Evolutionary conservation across 2,329 filamentous ascomycete species (phyloP).

Genomic region (Penicillium sclerotigenum): DNA sequence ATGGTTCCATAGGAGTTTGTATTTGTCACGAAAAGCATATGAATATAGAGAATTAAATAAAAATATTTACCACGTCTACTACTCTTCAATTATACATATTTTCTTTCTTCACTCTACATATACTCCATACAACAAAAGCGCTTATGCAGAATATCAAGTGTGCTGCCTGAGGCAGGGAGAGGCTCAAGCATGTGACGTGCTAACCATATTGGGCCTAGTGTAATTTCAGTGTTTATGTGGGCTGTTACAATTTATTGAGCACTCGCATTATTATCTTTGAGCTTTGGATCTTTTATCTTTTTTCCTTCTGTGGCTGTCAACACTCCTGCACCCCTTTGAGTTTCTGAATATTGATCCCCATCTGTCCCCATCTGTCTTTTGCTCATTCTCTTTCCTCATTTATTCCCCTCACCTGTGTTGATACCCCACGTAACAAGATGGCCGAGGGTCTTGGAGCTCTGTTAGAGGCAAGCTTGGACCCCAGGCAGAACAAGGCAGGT

Average conservation of each 20-base stretch:
- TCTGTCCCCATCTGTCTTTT: not conserved
- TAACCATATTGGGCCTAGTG: conserved; percentile 15
- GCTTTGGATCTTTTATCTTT: conserved; percentile 13
- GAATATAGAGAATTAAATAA: conserved; percentile 14
- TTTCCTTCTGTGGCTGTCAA: conserved; percentile 6
- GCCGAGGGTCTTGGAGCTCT: conserved; percentile 62
- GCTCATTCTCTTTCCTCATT: conserved; percentile 5
- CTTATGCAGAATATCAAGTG: not conserved
- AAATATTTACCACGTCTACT: not conserved
- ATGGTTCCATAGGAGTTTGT: conserved; percentile 10
- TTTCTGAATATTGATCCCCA: not conserved
- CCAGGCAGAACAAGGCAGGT: conserved; percentile 86
- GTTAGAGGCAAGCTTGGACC: conserved; percentile 86
- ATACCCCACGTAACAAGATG: conserved; percentile 48
- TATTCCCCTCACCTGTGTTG: conserved; percentile 19
- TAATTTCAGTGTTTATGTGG: conserved; percentile 20
- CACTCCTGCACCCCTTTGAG: not conserved
- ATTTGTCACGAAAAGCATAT: conserved; percentile 14
- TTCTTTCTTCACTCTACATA: not conserved
- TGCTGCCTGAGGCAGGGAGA: conserved; percentile 1
- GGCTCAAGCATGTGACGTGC: conserved; percentile 15
- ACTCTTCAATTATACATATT: not conserved
- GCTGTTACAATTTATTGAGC: conserved; percentile 23
- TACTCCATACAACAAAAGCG: not conserved
- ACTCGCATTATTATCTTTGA: conserved; percentile 22